Base-by-base conservation (phyloP, 2,329 filamentous ascomycete genomes). In the Thermomyces lanuginosus region DNA sequence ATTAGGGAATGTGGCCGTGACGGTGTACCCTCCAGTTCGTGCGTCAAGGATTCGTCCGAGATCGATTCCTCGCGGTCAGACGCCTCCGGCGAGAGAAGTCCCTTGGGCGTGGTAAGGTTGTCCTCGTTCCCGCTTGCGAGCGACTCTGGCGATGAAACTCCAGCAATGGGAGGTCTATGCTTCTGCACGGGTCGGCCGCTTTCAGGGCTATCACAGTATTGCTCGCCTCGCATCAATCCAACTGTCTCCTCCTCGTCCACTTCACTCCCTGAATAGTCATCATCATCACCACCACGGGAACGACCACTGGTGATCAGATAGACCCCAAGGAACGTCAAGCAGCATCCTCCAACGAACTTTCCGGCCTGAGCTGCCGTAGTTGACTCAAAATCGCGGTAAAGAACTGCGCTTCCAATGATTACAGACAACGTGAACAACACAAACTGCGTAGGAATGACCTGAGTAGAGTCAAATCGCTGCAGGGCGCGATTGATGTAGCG, bases 401-500 rank as follows among this genome's bases (percentile, higher is more conserved):
- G 58, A 6, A 98, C 66, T 1, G 86, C 86, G 43, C 84, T 93
- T 30, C 89, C 89, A 27, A 92, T 65, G 40, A 98, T 95, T 36
- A 95, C 89, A 4, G 80, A 92, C 5, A 98, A 64, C 0, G 89
- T 98, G 51, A 98, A 98, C 36, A 91, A 69, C 26, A 98, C 89
- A 42, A 98, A 98, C 45, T 98, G 89, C 8, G 89, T 89, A 0
- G 89, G 89, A 36, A 98, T 98, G 40, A 98, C 89, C 49, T 93
- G 83, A 0, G 89, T 98, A 5, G 89, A 92, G 51, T 93, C 82
- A 58, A 95, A 98, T 24, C 80, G 73, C 49, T 93, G 84, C 27
- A 98, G 62, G 1, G 76, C 75, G 27, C 71, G 79, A 57, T 95
- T 98, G 48, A 98, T 69, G 48, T 95, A 98, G 47, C 82, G 86